A percentile compares a stretch with the other conserved stretches of the same genome.
Evolutionary conservation across 2,329 filamentous ascomycete species (phyloP).

Genomic region (Paramyrothecium roridum): DNA sequence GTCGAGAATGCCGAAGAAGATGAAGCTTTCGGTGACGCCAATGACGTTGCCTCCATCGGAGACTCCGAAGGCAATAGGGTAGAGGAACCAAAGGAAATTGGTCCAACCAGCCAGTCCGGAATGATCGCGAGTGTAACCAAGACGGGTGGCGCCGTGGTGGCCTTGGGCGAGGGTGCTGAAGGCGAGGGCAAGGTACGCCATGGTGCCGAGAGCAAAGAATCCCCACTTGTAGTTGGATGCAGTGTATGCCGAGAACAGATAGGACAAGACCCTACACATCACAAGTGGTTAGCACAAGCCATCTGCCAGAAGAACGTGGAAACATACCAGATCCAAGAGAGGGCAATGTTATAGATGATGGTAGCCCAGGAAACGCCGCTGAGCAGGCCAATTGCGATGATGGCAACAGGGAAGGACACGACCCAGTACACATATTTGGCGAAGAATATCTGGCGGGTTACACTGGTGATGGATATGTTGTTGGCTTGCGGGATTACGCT

Average conservation of each 20-base stretch:
- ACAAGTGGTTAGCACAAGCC: not conserved
- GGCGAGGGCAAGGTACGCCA: constrained; percentile 43
- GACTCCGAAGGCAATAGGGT: constrained; percentile 51
- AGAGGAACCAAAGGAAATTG: constrained; percentile 52
- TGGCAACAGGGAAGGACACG: constrained; percentile 43
- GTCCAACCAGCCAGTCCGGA: constrained; percentile 40
- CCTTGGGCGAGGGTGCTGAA: constrained; percentile 38
- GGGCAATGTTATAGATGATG: constrained; percentile 46
- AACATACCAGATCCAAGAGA: constrained; percentile 44
- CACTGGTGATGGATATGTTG: constrained; percentile 10
- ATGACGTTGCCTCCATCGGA: constrained; percentile 49
- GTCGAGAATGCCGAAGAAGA: constrained; percentile 55
- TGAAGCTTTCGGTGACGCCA: constrained; percentile 38
- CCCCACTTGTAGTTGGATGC: constrained; percentile 54
- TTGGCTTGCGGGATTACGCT: constrained; percentile 29
- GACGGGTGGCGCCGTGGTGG: constrained; percentile 31
- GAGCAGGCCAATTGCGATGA: constrained; percentile 45
- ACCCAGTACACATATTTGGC: constrained; percentile 55
- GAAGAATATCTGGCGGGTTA: constrained; percentile 50
- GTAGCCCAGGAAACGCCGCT: constrained; percentile 55
- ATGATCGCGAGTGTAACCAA: constrained; percentile 43
- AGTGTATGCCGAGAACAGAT: constrained; percentile 47
- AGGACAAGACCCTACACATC: constrained; percentile 35
- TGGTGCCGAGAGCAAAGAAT: constrained; percentile 50
- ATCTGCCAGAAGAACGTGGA: not conserved